Conservation (phyloP, 129 eudicot genomes). For the Flaveria trinervia region DNA sequence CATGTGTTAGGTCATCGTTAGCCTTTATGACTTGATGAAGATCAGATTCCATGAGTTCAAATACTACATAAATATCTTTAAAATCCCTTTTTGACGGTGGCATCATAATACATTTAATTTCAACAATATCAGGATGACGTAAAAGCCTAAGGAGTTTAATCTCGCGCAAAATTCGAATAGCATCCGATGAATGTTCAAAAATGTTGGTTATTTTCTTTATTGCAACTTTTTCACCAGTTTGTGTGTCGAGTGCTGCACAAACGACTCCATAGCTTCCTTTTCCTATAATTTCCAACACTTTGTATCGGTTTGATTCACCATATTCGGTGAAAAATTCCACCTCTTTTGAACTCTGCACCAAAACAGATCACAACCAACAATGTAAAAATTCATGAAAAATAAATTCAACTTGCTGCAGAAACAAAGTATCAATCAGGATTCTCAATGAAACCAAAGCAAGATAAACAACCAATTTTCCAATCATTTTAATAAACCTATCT, state of each 20-base stretch:
- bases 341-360: conserved; percentile 27
- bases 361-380: conserved; percentile 6
- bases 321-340: conserved; percentile 41
- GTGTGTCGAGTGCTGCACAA: conserved; percentile 44
- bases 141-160: conserved; percentile 42
- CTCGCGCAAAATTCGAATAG: conserved; percentile 45
- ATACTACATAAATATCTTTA: conserved; percentile 42
- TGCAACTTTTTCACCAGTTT: conserved; percentile 40
- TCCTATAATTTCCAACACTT: conserved; percentile 39
- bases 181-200: conserved; percentile 40
- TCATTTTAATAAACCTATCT: neutral
- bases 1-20: conserved; percentile 40
- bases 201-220: conserved; percentile 43
- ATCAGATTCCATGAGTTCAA: conserved; percentile 46
- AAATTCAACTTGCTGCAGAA: neutral
- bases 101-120: conserved; percentile 36
- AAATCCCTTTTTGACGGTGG: conserved; percentile 46
- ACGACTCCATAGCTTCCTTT: conserved; percentile 48
- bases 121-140: conserved; percentile 48
- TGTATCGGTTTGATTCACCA: conserved; percentile 38
- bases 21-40: conserved; percentile 47
- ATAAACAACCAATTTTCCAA: neutral
- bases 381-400: neutral
- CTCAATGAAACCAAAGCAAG: too few species aligned
- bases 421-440: too few species aligned